Percentiles rank a stretch among this genome's conserved stretches.
These are phyloP conservation scores for Verticillium alfalfae DNA, from an alignment of 2,329 filamentous ascomycete genomes.

Conservation along the genomic window DNA sequence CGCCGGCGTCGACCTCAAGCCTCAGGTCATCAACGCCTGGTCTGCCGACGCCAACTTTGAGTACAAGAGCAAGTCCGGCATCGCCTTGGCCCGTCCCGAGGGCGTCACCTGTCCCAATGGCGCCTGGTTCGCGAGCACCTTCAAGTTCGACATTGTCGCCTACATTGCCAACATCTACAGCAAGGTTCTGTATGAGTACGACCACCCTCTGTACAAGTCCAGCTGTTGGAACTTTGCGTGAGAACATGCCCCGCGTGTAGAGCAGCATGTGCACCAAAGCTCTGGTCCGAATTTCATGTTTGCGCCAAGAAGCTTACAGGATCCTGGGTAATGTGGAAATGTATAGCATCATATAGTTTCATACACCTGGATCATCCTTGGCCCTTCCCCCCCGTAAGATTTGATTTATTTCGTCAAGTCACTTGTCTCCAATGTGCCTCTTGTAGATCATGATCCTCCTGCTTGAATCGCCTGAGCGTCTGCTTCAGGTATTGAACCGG, in stretches of 20 bases:
- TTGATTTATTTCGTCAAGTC: too few relatives aligned
- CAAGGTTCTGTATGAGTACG: conserved; percentile 7
- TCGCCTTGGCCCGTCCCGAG: conserved; percentile 3
- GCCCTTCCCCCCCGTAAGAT: too few relatives aligned
- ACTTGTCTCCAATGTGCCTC: too few relatives aligned
- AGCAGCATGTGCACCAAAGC: background rate
- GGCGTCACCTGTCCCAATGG: conserved; percentile 8
- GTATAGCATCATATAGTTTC: conserved; percentile 3
- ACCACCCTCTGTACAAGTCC: conserved; percentile 9
- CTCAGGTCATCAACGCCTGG: conserved; percentile 27
- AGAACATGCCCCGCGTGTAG: too few relatives aligned
- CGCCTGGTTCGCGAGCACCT: conserved; percentile 12
- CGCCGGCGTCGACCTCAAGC: conserved; percentile 25
- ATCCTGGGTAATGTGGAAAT: too few relatives aligned
- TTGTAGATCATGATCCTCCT: too few relatives aligned
- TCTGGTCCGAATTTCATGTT: background rate
- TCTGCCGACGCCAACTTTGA: conserved; percentile 5
- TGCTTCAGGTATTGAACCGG: too few relatives aligned
- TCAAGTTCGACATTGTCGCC: conserved; percentile 7
- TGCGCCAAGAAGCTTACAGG: too few relatives aligned
- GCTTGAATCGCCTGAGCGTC: too few relatives aligned
- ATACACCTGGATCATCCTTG: background rate
- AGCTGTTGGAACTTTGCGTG: conserved; percentile 10
- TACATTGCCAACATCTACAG: conserved; percentile 9
- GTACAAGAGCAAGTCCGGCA: conserved; percentile 5